Conservation (phyloP, 192 early-diverging fungal species). For the Backusella morwellensis region DNA sequence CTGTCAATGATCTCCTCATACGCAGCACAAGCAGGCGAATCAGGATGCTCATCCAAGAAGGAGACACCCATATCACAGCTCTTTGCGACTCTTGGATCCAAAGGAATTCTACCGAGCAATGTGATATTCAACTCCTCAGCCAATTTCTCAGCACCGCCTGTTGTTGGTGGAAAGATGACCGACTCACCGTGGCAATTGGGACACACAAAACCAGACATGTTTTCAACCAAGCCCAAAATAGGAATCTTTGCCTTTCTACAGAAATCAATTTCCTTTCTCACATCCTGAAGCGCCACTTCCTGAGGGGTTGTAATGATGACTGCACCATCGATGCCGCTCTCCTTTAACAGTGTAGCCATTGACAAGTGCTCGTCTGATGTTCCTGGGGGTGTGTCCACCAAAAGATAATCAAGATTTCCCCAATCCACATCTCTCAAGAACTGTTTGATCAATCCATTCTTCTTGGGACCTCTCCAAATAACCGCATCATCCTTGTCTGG, state of each 20-base stretch:
- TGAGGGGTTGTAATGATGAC: constrained; percentile 95
- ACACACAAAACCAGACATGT: constrained; percentile 98
- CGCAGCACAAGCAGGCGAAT: constrained; percentile 80
- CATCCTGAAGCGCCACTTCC: constrained; percentile 83
- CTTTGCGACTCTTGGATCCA: constrained; percentile 77
- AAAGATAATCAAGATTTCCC: constrained; percentile 85
- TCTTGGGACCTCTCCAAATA: constrained; percentile 95
- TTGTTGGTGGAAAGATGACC: constrained; percentile 72
- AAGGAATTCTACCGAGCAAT: constrained; percentile 70
- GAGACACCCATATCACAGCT: constrained; percentile 87
- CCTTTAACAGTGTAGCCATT: constrained; percentile 74
- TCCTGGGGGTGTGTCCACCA: constrained; percentile 96
- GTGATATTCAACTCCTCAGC: constrained; percentile 61
- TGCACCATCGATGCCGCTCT: constrained; percentile 81
- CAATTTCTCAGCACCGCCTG: constrained; percentile 69
- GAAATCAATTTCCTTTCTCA: constrained; percentile 98
- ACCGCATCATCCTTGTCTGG: constrained; percentile 85
- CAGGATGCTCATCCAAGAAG: constrained; percentile 85
- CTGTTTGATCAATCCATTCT: constrained; percentile 94
- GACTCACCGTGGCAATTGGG: constrained; percentile 79
- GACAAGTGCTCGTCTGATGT: constrained; percentile 97
- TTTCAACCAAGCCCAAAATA: constrained; percentile 93
- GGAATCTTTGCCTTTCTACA: constrained; percentile 88
- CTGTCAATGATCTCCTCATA: constrained; percentile 62
- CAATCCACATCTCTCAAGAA: constrained; percentile 96